These are phyloP conservation scores for Flaveria bidentis DNA, from an alignment of 129 eudicot species.

Conservation along the genomic window DNA sequence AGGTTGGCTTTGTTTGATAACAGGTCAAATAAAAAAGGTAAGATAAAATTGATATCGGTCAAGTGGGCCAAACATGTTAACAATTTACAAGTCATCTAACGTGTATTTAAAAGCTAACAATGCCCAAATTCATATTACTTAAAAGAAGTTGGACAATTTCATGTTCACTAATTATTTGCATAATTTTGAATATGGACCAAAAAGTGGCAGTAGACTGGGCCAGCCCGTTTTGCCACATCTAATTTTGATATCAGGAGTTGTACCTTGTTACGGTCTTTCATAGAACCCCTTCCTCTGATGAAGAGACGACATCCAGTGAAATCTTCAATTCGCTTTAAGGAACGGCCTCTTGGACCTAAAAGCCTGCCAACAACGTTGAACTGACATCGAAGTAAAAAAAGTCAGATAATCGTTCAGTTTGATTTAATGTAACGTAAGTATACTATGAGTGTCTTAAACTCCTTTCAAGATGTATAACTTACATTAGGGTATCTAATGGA, in stretches of 20 bases:
- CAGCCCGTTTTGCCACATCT: neutral
- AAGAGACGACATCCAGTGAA: conserved; percentile 74
- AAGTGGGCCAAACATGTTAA: neutral
- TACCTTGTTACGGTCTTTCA: conserved; percentile 74
- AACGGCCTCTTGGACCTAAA: conserved; percentile 82
- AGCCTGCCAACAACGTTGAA: conserved; percentile 76
- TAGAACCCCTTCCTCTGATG: conserved; percentile 80
- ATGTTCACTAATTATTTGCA: neutral
- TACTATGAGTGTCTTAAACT: neutral
- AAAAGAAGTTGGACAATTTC: neutral
- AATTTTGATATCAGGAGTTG: neutral
- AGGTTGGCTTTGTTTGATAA: neutral
- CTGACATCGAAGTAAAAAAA: conserved; percentile 24
- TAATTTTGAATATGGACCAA: neutral
- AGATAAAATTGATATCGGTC: neutral
- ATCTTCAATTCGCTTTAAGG: conserved; percentile 78
- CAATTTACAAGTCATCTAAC: neutral
- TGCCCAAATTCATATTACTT: neutral
- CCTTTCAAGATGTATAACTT: conserved; percentile 28
- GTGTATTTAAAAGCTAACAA: neutral
- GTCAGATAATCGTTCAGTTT: neutral
- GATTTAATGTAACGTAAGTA: neutral
- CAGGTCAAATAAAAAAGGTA: neutral
- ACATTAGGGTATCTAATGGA: conserved; percentile 71
- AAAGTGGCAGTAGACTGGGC: neutral